These are phyloP conservation scores for Emergomyces orientalis DNA, from an alignment of 2,329 filamentous ascomycete species.

Conservation along the genomic window DNA sequence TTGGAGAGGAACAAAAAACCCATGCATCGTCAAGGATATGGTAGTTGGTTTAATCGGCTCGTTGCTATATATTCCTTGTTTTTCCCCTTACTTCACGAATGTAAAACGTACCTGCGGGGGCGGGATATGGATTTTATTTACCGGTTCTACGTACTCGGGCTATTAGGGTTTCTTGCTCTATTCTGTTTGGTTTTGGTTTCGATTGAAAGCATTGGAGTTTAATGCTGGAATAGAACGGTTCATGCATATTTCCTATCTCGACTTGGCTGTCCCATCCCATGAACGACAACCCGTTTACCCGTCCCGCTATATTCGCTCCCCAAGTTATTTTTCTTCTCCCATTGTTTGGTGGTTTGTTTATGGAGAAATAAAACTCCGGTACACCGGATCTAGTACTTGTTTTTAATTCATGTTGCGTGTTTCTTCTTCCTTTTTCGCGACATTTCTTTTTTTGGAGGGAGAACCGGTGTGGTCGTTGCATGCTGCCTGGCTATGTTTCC, in stretches of 20 bases:
- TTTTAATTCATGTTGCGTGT: not conserved
- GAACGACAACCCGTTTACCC: not conserved
- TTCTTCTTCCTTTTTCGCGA: not conserved
- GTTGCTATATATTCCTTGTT: not conserved
- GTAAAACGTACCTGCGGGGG: not conserved
- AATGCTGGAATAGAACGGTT: not conserved
- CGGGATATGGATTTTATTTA: not conserved
- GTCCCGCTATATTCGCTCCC: not conserved
- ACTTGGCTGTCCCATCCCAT: not conserved
- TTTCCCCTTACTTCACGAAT: not conserved
- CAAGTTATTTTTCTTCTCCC: not conserved
- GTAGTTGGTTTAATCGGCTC: not conserved
- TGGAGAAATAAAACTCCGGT: not conserved
- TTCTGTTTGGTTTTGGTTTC: not conserved
- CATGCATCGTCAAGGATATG: slow-evolving; percentile 8
- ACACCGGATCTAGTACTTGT: not conserved
- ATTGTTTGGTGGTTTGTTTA: not conserved
- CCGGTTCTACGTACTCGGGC: not conserved
- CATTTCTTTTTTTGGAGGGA: not conserved
- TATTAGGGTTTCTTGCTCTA: slow-evolving; percentile 9
- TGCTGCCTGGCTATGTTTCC: not conserved
- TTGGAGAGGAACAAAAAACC: slow-evolving; percentile 7
- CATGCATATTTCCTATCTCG: not conserved
- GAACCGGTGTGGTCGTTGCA: not conserved
- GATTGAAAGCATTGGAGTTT: slow-evolving; percentile 1